phyloP scores from a whole-genome alignment of 495 filamentous ascomycete genomes.

The Lasiosphaeria hispida region DNA sequence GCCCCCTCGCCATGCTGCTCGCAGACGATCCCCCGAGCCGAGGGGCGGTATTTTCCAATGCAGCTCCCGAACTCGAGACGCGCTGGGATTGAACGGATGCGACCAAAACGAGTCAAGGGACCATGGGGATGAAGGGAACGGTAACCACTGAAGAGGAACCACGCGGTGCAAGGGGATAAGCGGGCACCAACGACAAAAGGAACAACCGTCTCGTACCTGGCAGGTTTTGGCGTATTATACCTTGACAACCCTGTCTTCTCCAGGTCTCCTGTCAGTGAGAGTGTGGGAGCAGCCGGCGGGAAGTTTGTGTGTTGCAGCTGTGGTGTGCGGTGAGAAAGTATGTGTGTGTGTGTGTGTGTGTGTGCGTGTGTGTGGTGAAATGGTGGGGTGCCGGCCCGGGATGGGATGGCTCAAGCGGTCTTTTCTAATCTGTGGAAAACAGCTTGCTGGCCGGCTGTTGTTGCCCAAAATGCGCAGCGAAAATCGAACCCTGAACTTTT shows the following conservation, averaged over 20 bases:
- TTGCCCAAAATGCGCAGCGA: neutral
- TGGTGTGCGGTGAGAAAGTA: neutral
- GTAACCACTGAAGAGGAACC: neutral
- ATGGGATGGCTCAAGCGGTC: too few species aligned
- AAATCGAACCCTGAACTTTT: neutral
- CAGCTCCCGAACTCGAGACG: slow-evolving; percentile 4
- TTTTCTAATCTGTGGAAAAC: too few species aligned
- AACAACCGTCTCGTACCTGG: neutral
- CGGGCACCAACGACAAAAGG: neutral
- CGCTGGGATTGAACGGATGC: neutral
- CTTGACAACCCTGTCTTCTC: too few species aligned
- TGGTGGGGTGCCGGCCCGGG: slow-evolving; percentile 6
- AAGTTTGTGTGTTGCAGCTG: too few species aligned
- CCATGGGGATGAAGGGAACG: slow-evolving; percentile 2
- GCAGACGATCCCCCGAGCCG: slow-evolving; percentile 11
- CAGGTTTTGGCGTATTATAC: neutral
- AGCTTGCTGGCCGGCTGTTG: neutral
- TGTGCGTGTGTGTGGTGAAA: neutral
- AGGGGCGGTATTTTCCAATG: slow-evolving; percentile 12
- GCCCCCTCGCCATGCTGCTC: slow-evolving; percentile 9
- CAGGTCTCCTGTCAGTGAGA: slow-evolving; percentile 1
- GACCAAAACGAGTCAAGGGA: neutral
- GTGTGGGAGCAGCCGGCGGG: neutral
- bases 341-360: slow-evolving; percentile 3
- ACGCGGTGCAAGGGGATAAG: neutral